Base-by-base conservation (phyloP, 768 basidiomycete genomes). In the Suillus lakei region DNA sequence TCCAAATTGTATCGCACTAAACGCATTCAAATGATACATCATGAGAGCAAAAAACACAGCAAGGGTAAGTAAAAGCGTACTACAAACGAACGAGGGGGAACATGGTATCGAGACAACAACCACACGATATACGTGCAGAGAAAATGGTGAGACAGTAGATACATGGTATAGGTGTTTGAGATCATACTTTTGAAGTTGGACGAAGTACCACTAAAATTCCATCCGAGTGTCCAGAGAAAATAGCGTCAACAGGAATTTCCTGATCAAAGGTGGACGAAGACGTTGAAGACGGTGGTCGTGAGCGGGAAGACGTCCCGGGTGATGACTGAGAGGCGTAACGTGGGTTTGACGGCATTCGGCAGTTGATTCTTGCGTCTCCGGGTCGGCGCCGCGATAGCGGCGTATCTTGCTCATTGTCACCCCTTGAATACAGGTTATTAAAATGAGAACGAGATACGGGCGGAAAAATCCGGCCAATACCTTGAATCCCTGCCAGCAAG, bases 191-290 rank as follows among this genome's bases (percentile, higher is more conserved):
- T 43, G 77, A 73, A 41, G 85, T 82, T 55, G 82, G 78, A 26
- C 92, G 86, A 15, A 94, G 77, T 68, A 94, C 91, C 67, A 92
- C 90, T 80, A 94, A 86, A 64, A 94, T 81, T 5, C 92, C 92
- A 72, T 94, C 92, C 34, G 92, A 93, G 73, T 93, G 92, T 5
- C 90, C 92, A 39, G 91, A 92, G 72, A 94, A 93, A 62, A 94
- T 93, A 2, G 91, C 90, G 70, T 93, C 92, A 15, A 93, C 91
- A 38, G 81, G 68, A 61, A 89, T 80, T 69, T 84, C 84, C 44
- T 72, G 63, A 61, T 64, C 67, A 8, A 54, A 38, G 8, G 67
- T 64, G 23, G 64, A 28, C 2, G 70, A 48, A 18, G 41, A 32
- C 9, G 41, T 5, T 0, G 73, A 62, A 3, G 63, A 53, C 26